phyloP scores from a whole-genome alignment of 169 alveolate species.

The Amoebophrya sp. region DNA sequence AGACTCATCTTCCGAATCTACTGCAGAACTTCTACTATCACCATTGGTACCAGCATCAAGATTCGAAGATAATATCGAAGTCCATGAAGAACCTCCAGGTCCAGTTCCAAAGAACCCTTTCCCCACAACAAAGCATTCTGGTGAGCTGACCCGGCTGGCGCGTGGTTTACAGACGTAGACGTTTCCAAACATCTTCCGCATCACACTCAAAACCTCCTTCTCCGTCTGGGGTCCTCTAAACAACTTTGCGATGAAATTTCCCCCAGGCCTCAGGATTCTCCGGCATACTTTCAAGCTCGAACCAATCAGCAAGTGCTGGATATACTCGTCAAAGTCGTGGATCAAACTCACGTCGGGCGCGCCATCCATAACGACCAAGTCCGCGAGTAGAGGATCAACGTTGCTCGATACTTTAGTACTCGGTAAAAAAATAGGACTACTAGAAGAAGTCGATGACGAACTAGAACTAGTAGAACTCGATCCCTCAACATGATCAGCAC shows the following conservation, averaged over 20 bases:
- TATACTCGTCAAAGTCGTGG: slow-evolving; percentile 58
- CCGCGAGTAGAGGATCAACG: slow-evolving; percentile 53
- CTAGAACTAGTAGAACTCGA: neutral
- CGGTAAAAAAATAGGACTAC: too few relatives aligned
- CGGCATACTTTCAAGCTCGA: slow-evolving; percentile 82
- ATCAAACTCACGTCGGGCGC: slow-evolving; percentile 94
- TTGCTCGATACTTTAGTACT: too few relatives aligned
- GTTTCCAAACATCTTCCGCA: neutral
- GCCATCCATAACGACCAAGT: slow-evolving; percentile 90
- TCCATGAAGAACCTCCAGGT: too few relatives aligned
- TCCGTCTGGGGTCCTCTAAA: slow-evolving; percentile 60
- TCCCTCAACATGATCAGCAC: too few relatives aligned
- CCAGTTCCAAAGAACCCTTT: neutral
- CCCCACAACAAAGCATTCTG: neutral
- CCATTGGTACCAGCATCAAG: neutral
- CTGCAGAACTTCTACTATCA: neutral
- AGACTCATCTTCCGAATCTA: neutral
- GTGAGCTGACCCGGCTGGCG: neutral
- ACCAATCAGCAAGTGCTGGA: slow-evolving; percentile 80
- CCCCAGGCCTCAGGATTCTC: slow-evolving; percentile 76
- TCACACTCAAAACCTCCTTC: neutral
- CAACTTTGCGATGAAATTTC: slow-evolving; percentile 87
- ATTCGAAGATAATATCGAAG: too few relatives aligned
- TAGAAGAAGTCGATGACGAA: too few relatives aligned
- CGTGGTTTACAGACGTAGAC: neutral